phyloP scores from a whole-genome alignment of 2,329 filamentous ascomycete species.

The Pseudohalonectria lignicola region DNA sequence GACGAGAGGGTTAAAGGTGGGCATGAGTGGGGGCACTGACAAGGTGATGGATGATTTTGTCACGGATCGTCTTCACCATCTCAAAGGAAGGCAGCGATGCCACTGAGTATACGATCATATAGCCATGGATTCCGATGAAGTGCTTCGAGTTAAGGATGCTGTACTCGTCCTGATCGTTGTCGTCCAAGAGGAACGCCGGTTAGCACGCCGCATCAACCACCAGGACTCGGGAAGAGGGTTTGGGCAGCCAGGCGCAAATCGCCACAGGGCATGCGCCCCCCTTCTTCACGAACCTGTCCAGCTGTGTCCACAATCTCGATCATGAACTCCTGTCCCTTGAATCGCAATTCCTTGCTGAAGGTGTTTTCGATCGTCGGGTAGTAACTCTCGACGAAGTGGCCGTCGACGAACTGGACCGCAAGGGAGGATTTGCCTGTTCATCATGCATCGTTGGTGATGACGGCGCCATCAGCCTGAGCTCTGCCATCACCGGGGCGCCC shows the following conservation, averaged over 20 bases:
- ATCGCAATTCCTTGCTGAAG: slow-evolving; percentile 89
- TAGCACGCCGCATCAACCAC: no score
- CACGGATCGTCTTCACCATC: slow-evolving; percentile 90
- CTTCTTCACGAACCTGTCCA: slow-evolving; percentile 64
- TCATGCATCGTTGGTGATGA: neutral
- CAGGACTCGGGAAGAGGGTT: no score
- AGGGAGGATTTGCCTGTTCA: slow-evolving; percentile 85
- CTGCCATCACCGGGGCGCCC: no score
- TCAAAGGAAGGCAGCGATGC: slow-evolving; percentile 89
- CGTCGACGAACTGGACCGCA: slow-evolving; percentile 93
- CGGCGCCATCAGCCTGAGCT: neutral
- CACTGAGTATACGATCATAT: slow-evolving; percentile 98
- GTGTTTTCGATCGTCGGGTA: slow-evolving; percentile 99
- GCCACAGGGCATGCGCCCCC: no score
- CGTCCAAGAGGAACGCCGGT: no score
- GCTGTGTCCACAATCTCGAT: slow-evolving; percentile 98
- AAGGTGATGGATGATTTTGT: slow-evolving; percentile 94
- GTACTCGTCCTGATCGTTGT: slow-evolving; percentile 95
- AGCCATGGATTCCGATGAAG: slow-evolving; percentile 97
- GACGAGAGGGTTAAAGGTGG: neutral
- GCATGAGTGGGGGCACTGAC: slow-evolving; percentile 36
- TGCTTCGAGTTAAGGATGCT: slow-evolving; percentile 97
- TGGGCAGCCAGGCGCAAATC: no score
- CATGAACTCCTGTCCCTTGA: slow-evolving; percentile 84
- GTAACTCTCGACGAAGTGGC: slow-evolving; percentile 97